Percentiles rank a stretch among this genome's conserved stretches.
phyloP scores from a whole-genome alignment of 495 filamentous ascomycete genomes.

The Achaetomiella virescens region DNA sequence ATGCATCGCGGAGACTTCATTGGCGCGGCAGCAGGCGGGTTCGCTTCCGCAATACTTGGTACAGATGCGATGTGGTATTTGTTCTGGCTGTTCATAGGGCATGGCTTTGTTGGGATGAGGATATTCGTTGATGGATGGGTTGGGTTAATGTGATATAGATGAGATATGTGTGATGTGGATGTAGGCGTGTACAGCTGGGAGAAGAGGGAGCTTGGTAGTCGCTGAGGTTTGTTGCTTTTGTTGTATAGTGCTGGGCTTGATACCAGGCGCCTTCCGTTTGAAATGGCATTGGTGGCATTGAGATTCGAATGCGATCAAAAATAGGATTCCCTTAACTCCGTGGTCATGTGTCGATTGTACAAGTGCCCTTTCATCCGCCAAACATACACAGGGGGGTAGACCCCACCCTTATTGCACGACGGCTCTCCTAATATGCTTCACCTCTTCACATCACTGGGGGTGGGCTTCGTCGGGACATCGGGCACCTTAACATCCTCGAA shows the following conservation, averaged over 20 bases:
- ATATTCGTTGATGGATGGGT: neutral
- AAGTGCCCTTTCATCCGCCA: neutral
- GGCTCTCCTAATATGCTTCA: slow-evolving; percentile 15
- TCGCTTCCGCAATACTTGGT: too few species aligned
- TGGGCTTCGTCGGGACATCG: slow-evolving; percentile 42
- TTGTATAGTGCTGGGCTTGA: slow-evolving; percentile 5
- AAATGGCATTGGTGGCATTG: neutral
- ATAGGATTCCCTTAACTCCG: slow-evolving; percentile 4
- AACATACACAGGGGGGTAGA: neutral
- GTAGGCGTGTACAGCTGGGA: slow-evolving; percentile 7
- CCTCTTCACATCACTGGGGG: slow-evolving; percentile 21
- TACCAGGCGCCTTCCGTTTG: neutral
- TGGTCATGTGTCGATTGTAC: neutral
- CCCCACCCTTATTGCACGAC: too few species aligned
- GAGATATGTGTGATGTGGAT: slow-evolving; percentile 5
- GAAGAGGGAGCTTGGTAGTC: too few species aligned
- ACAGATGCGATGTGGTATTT: too few species aligned
- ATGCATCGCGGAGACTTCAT: neutral
- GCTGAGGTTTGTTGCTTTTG: slow-evolving; percentile 6
- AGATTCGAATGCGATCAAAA: neutral
- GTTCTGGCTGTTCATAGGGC: neutral
- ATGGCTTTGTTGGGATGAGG: neutral
- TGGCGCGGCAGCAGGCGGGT: too few species aligned
- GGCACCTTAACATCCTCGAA: slow-evolving; percentile 94
- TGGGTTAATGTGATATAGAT: slow-evolving; percentile 14